phyloP scores from a whole-genome alignment of 2,329 filamentous ascomycete species.

The Fusarium sp. region DNA sequence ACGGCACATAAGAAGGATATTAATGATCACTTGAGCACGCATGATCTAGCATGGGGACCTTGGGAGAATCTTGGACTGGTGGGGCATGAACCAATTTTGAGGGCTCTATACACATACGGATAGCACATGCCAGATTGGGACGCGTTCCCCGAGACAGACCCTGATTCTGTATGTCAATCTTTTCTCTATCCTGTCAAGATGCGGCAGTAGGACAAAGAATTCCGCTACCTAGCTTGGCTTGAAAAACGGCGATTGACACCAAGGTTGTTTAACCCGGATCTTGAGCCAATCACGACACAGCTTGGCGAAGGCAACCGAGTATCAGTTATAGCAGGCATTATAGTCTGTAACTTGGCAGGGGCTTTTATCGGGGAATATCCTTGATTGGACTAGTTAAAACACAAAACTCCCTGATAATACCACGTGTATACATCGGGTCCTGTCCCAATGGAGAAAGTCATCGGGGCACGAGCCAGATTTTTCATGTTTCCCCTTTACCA shows the following conservation, averaged over 20 bases:
- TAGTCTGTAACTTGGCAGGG: not conserved
- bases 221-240: too few relatives aligned
- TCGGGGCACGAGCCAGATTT: too few relatives aligned
- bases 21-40: not conserved
- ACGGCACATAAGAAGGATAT: not conserved
- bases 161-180: not conserved
- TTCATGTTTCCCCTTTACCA: too few relatives aligned
- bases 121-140: not conserved
- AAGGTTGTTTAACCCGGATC: not conserved
- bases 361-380: not conserved
- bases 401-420: not conserved
- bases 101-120: not conserved
- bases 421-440: too few relatives aligned
- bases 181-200: not conserved
- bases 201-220: not conserved
- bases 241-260: not conserved
- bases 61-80: conserved; percentile 41
- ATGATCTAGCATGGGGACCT: conserved; percentile 34
- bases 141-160: not conserved
- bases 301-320: not conserved
- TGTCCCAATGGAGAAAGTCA: too few relatives aligned
- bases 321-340: not conserved
- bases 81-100: conserved; percentile 32
- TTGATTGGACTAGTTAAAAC: not conserved
- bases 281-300: not conserved